Percentiles rank a stretch among this genome's conserved stretches.
These are phyloP conservation scores for Cryphonectria nitschkei DNA, from an alignment of 2,329 filamentous ascomycete species.

Conservation along the genomic window DNA sequence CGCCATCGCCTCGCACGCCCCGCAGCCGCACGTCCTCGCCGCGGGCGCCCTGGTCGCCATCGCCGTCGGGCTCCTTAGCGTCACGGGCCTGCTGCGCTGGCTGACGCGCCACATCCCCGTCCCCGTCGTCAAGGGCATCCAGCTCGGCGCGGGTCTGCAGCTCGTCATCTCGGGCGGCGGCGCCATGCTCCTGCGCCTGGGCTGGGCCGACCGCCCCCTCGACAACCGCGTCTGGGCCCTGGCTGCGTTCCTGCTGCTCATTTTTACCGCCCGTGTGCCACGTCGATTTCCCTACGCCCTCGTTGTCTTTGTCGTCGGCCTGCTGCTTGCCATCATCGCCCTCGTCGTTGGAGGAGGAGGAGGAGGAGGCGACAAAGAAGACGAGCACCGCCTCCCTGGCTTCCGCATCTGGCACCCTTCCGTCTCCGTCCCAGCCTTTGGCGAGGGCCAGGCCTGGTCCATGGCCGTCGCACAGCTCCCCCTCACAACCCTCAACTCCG, in stretches of 20 bases:
- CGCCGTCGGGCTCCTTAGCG: constrained; percentile 75
- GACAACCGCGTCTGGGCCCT: constrained; percentile 82
- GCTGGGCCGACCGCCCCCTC: constrained; percentile 68
- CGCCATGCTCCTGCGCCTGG: constrained; percentile 67
- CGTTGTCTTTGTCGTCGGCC: constrained; percentile 68
- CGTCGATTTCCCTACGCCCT: constrained; percentile 76
- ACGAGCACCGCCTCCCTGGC: constrained; percentile 46
- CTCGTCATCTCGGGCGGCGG: constrained; percentile 78
- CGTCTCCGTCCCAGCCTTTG: constrained; percentile 47
- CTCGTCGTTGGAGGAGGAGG: constrained; percentile 17
- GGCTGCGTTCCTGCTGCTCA: constrained; percentile 71
- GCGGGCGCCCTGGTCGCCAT: constrained; percentile 80
- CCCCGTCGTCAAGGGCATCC: constrained; percentile 91
- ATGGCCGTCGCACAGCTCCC: constrained; percentile 86
- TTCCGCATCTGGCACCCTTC: constrained; percentile 65
- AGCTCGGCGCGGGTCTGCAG: constrained; percentile 86
- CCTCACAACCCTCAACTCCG: constrained; percentile 88
- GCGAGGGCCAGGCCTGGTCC: constrained; percentile 45
- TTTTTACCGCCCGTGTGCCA: constrained; percentile 66
- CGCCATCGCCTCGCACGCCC: constrained; percentile 72
- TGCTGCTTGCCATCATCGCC: constrained; percentile 62
- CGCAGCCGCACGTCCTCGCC: constrained; percentile 73
- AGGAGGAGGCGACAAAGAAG: background rate
- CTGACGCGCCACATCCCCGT: constrained; percentile 77
- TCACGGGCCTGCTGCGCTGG: constrained; percentile 77